Percentiles rank a stretch among this genome's conserved stretches.
Evolutionary conservation across 306 rosid genomes (phyloP).

Genomic region (Castanospermum australe): DNA sequence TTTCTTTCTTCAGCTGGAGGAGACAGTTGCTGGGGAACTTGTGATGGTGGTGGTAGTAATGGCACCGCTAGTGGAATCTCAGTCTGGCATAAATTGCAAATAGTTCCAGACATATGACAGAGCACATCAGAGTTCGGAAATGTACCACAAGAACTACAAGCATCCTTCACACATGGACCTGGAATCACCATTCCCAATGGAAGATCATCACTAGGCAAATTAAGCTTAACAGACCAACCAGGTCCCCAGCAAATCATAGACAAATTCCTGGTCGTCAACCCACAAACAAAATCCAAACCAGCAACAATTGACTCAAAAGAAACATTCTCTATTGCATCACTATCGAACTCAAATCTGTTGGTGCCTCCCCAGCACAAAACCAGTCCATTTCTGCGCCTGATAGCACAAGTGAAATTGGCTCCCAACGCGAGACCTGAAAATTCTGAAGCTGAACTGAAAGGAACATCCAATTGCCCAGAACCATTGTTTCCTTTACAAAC

Average conservation of each 20-base stretch:
- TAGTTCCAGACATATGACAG: constrained; percentile 39
- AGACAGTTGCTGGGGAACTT: not conserved
- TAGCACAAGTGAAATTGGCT: constrained; percentile 38
- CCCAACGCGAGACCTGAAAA: constrained; percentile 47
- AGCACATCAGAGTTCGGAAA: constrained; percentile 44
- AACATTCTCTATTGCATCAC: constrained; percentile 27
- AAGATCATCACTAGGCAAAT: not conserved
- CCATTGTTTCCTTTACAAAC: constrained; percentile 39
- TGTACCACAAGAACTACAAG: constrained; percentile 35
- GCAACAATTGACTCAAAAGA: constrained; percentile 49
- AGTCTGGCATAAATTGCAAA: constrained; percentile 36
- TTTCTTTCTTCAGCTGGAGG: not conserved
- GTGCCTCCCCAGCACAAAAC: constrained; percentile 39
- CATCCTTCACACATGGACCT: constrained; percentile 40
- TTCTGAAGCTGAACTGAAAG: constrained; percentile 14
- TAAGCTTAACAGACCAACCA: constrained; percentile 21
- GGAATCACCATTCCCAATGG: constrained; percentile 44
- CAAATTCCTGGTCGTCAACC: constrained; percentile 38
- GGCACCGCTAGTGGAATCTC: constrained; percentile 40
- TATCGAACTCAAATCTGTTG: not conserved
- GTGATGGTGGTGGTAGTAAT: constrained; percentile 19
- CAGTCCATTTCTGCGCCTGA: constrained; percentile 29
- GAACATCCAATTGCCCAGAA: constrained; percentile 36
- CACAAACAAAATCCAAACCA: constrained; percentile 56
- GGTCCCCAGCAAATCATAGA: constrained; percentile 44